phyloP scores from a whole-genome alignment of 176 grass and related monocot genomes.

The Aegilops longissima region DNA sequence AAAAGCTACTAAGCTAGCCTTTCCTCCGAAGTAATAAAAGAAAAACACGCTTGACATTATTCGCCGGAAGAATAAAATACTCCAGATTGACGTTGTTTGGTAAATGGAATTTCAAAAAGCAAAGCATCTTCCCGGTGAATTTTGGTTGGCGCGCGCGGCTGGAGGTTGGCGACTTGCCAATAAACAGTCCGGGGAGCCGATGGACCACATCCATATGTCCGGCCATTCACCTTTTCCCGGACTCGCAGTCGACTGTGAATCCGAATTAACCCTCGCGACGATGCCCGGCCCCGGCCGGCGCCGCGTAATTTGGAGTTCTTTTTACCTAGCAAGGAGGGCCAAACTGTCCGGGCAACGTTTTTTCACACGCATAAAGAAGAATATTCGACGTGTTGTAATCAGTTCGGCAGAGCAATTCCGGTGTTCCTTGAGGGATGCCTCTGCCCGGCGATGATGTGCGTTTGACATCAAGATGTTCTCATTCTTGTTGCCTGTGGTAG shows the following conservation, averaged over 20 bases:
- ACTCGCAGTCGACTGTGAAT: neutral
- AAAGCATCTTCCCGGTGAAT: neutral
- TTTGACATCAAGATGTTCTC: neutral
- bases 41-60: neutral
- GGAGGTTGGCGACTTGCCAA: neutral
- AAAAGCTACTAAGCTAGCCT: neutral
- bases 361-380: neutral
- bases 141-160: neutral
- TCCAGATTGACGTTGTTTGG: neutral
- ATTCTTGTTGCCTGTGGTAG: neutral
- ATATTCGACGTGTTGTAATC: neutral
- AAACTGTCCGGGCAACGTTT: neutral
- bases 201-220: neutral
- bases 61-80: neutral
- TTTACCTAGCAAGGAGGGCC: neutral
- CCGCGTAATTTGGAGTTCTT: neutral
- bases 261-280: neutral
- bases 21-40: neutral
- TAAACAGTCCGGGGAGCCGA: too few species aligned
- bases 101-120: neutral
- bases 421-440: neutral
- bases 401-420: neutral
- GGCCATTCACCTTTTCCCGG: neutral
- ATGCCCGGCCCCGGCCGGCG: neutral
- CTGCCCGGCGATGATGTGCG: neutral